These are phyloP conservation scores for Plectosphaerella plurivora DNA, from an alignment of 2,329 filamentous ascomycete species.

Conservation along the genomic window DNA sequence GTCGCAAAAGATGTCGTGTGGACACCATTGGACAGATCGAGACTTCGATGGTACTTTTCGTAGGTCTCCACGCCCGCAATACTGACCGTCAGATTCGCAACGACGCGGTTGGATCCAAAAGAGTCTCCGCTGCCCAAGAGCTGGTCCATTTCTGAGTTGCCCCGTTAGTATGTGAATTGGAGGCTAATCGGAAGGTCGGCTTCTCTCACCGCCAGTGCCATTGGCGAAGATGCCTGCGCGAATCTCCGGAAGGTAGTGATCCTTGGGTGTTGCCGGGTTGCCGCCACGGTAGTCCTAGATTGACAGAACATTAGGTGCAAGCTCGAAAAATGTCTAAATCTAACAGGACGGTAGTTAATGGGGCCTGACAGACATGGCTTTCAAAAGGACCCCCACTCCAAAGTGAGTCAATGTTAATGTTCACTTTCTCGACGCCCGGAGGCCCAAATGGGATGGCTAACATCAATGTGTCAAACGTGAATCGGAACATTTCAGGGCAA, in stretches of 20 bases:
- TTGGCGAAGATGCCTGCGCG: conserved; percentile 43
- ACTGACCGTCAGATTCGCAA: conserved; percentile 39
- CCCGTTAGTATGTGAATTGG: too few relatives aligned
- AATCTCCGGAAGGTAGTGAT: conserved; percentile 32
- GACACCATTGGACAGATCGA: conserved; percentile 39
- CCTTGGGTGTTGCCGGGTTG: conserved; percentile 32
- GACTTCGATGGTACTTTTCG: conserved; percentile 30
- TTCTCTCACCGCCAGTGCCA: conserved; percentile 36
- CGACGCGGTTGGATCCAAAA: conserved; percentile 41
- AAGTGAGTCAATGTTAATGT: conserved; percentile 42
- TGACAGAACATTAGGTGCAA: too few relatives aligned
- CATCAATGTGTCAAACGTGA: neutral
- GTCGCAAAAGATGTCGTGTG: conserved; percentile 29
- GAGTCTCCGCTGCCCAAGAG: conserved; percentile 31
- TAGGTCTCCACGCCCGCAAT: conserved; percentile 24
- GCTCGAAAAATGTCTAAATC: too few relatives aligned
- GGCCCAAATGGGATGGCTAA: conserved; percentile 36
- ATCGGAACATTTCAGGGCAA: neutral
- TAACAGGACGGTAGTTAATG: neutral
- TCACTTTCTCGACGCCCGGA: conserved; percentile 35
- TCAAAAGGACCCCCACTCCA: conserved; percentile 48
- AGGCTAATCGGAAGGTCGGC: too few relatives aligned
- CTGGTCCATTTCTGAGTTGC: conserved; percentile 22
- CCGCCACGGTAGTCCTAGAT: conserved; percentile 38
- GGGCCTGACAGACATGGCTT: conserved; percentile 20